These are phyloP conservation scores for Apiotrichum siamense DNA, from an alignment of 1,284 basidiomycete species.

Conservation along the genomic window DNA sequence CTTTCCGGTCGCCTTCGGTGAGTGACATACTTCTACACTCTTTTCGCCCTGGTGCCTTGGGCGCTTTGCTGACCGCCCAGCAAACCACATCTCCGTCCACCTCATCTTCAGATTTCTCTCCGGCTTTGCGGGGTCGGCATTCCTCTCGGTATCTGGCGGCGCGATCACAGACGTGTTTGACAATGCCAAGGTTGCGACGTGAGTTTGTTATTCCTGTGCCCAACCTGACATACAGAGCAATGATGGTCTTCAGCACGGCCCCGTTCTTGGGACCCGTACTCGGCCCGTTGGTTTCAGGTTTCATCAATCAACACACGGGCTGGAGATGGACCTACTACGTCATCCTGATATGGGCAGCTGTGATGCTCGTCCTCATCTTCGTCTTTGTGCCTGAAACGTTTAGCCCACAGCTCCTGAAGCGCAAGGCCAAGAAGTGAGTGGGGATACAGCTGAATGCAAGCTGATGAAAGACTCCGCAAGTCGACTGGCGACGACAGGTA, in stretches of 20 bases:
- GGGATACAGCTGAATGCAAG: background rate
- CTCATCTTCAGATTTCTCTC: constrained; percentile 65
- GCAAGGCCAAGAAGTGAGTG: constrained; percentile 52
- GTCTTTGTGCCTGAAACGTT: constrained; percentile 70
- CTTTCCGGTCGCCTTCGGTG: constrained; percentile 60
- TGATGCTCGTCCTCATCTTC: constrained; percentile 40
- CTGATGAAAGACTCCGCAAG: constrained; percentile 50
- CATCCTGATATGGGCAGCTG: constrained; percentile 53
- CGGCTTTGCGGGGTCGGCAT: constrained; percentile 62
- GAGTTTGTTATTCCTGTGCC: constrained; percentile 31
- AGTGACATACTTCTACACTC: background rate
- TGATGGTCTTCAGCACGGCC: constrained; percentile 65
- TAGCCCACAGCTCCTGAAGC: constrained; percentile 57
- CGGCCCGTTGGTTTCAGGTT: constrained; percentile 53
- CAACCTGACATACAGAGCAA: constrained; percentile 53
- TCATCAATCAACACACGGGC: constrained; percentile 50
- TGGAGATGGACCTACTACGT: constrained; percentile 78
- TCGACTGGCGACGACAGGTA: constrained; percentile 52
- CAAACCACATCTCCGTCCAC: constrained; percentile 49
- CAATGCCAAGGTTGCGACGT: constrained; percentile 61
- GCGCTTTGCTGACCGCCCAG: background rate
- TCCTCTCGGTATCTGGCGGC: constrained; percentile 73
- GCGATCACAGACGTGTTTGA: constrained; percentile 68
- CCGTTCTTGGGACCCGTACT: constrained; percentile 70
- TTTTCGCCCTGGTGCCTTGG: background rate